phyloP scores from a whole-genome alignment of 768 basidiomycete genomes.

The Phylloporus arenicola region DNA sequence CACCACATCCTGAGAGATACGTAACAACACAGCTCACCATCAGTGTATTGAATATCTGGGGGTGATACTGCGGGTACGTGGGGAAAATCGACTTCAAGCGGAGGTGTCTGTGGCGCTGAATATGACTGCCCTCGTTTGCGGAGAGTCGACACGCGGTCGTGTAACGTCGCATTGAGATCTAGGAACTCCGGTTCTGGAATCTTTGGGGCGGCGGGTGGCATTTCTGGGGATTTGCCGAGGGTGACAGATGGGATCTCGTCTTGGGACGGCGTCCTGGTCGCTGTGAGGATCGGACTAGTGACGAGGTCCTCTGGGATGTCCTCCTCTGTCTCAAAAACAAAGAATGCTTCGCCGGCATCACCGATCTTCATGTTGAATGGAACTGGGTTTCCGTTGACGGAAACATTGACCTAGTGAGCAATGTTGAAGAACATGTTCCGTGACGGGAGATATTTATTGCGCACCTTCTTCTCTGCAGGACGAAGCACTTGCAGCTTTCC shows the following conservation, averaged over 20 bases:
- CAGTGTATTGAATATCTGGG: conserved; percentile 59
- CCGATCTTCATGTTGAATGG: conserved; percentile 99
- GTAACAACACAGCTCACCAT: conserved; percentile 36
- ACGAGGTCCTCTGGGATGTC: conserved; percentile 91
- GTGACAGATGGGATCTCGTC: conserved; percentile 26
- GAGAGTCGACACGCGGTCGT: conserved; percentile 11
- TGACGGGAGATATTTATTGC: conserved; percentile 1
- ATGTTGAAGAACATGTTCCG: background rate
- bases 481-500: conserved; percentile 95
- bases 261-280: conserved; percentile 37
- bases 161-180: conserved; percentile 59
- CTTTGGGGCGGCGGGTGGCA: conserved; percentile 8
- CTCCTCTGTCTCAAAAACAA: conserved; percentile 94
- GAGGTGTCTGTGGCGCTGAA: conserved; percentile 28
- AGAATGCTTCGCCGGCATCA: conserved; percentile 98
- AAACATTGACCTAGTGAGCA: conserved; percentile 68
- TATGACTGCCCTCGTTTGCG: conserved; percentile 23
- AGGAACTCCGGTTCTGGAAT: conserved; percentile 73
- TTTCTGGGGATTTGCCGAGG: conserved; percentile 14
- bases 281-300: conserved; percentile 83
- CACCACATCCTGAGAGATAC: background rate
- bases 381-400: conserved; percentile 78
- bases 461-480: conserved; percentile 89
- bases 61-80: conserved; percentile 39
- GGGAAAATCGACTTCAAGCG: conserved; percentile 41